Conservation (phyloP, 2,329 filamentous ascomycete genomes). For the Cytospora piceicola region DNA sequence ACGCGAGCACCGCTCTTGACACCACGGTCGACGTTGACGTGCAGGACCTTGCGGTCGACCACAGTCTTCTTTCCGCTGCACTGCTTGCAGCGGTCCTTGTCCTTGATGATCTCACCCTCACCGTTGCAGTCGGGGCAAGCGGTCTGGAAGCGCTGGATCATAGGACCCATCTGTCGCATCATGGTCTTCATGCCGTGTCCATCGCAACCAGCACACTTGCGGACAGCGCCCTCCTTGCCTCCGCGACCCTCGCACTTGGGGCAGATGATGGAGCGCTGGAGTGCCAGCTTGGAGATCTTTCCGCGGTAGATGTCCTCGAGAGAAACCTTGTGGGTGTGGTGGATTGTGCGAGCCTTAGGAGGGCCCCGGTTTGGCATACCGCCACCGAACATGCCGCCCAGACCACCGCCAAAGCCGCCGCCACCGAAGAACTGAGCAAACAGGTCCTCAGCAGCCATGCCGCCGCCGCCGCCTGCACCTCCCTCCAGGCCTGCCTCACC, state of each 20-base stretch:
- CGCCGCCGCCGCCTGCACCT: conserved; percentile 72
- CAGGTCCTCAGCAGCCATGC: conserved; percentile 94
- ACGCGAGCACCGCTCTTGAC: conserved; percentile 94
- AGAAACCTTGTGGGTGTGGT: conserved; percentile 97
- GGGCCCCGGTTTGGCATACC: conserved; percentile 82
- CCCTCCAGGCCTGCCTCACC: conserved; percentile 96
- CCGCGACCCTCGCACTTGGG: conserved; percentile 90
- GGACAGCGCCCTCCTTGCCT: conserved; percentile 97
- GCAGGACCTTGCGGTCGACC: conserved; percentile 95
- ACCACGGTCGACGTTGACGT: conserved; percentile 95
- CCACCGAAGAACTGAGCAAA: conserved; percentile 94
- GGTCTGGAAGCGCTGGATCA: conserved; percentile 99
- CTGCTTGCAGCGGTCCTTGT: conserved; percentile 96
- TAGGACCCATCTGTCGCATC: conserved; percentile 99
- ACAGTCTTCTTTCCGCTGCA: conserved; percentile 98
- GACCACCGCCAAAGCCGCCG: conserved; percentile 71
- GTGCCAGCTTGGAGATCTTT: conserved; percentile 94
- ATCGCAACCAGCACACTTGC: conserved; percentile 87
- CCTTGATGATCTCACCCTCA: conserved; percentile 94
- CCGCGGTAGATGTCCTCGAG: conserved; percentile 98
- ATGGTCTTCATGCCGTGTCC: conserved; percentile 99
- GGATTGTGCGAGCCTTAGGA: conserved; percentile 88
- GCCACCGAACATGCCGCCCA: conserved; percentile 78
- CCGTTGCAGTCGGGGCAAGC: conserved; percentile 98
- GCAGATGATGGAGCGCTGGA: conserved; percentile 98